phyloP scores from a whole-genome alignment of 306 rosid species.

The Cucurbita ficifolia region DNA sequence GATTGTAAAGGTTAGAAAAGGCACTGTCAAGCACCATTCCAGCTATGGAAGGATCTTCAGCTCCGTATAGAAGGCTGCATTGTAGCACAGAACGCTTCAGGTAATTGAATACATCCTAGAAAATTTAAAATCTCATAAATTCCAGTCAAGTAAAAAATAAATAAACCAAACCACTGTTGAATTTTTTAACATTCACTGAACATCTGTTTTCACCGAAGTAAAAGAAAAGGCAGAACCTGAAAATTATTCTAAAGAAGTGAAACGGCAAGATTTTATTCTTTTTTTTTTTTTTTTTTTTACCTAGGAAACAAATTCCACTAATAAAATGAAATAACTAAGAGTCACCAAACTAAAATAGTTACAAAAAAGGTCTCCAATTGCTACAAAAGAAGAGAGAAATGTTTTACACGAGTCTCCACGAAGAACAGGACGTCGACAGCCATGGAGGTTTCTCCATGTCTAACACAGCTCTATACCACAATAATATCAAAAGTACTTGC shows the following conservation, averaged over 20 bases:
- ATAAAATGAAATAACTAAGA: not conserved
- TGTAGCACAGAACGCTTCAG: not conserved
- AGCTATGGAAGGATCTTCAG: conserved; percentile 85
- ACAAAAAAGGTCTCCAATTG: not conserved
- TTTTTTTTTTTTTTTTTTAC: not conserved
- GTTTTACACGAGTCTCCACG: not conserved
- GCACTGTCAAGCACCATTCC: conserved; percentile 99
- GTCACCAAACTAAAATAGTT: not conserved
- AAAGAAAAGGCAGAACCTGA: not conserved
- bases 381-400: not conserved
- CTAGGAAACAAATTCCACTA: not conserved
- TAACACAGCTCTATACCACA: not conserved
- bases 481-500: not conserved
- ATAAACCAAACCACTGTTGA: not conserved
- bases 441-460: not conserved
- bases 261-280: not conserved
- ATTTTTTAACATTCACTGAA: not conserved
- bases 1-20: conserved; percentile 78
- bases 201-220: not conserved
- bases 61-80: conserved; percentile 94
- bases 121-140: not conserved
- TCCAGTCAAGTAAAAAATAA: not conserved
- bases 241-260: not conserved
- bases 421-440: not conserved
- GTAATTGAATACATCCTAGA: conserved; percentile 1